Base-by-base conservation (phyloP, 805 yeast genomes). In the Lipomyces starkeyi region DNA sequence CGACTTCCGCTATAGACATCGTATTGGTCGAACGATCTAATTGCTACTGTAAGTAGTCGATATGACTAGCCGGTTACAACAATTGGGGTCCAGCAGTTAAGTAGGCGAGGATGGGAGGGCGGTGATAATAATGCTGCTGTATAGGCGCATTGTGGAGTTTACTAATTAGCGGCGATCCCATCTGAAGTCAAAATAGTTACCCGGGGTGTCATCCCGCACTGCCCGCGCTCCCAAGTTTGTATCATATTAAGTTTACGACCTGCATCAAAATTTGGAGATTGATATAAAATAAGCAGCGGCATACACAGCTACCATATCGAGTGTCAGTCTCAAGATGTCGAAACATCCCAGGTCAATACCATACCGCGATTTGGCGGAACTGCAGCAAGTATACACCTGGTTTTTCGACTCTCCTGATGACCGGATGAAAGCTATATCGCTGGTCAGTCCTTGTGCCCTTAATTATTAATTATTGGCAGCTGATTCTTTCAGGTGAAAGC, bases 401-500 rank as follows among this genome's bases (percentile, higher is more conserved):
- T 59, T 69, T 32, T 69, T 63, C 47, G 67, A 32, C 8, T 11
- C 58, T n/a, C 59, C n/a, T 6, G 32, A 20, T 17, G 59, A 53
- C 29, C 53, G 60, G 29, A 56, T 6, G 20, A 32, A 59, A 20
- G 72, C 68, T n/a, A 8, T 69, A 4, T 61, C 67, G 3, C 60
- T 62, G 29, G 70, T 66, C 27, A 9, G 71, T 59, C 11, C 34
- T 9, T 2, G 2, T 43, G 22, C 49, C 11, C 22, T 29, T 37
- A 6, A 32, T 13, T 27, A 27, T 40, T 20, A 5, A 22, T 22
- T 32, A 13, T 5, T 27, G 29, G 22, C 43, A 14, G 32, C 20
- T 17, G 37, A 58, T 14, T 40, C 17, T 13, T n/a, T 11, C 22
- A 66, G 69, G 65, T 65, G 3, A 79, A 83, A 63, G 85, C 88